A percentile compares a stretch with the other conserved stretches of the same genome.
phyloP scores from a whole-genome alignment of 345 rosid species.

The Euphorbia pulcherrima region DNA sequence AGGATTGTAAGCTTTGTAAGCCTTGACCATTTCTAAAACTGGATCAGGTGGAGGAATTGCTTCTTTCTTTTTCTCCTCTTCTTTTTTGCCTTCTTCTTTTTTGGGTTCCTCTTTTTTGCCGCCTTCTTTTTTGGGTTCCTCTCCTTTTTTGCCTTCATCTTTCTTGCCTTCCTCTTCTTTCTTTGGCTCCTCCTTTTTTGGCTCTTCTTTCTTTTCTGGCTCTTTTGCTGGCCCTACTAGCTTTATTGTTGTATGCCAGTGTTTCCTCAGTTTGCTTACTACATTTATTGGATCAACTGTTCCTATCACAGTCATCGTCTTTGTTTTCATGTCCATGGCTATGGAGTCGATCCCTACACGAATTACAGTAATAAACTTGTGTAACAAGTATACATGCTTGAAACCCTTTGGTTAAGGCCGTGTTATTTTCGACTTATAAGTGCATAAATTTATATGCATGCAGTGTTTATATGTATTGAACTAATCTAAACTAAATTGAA shows the following conservation, averaged over 20 bases:
- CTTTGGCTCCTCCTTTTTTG: constrained; percentile 62
- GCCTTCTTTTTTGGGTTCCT: constrained; percentile 35
- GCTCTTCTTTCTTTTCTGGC: constrained; percentile 68
- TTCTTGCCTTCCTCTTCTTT: constrained; percentile 49
- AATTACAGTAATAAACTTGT: too few species aligned
- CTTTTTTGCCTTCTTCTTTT: constrained; percentile 41
- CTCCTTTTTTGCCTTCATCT: constrained; percentile 59
- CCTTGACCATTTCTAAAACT: constrained; percentile 64
- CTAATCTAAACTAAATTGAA: too few species aligned
- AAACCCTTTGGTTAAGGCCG: too few species aligned
- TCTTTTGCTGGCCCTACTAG: constrained; percentile 81
- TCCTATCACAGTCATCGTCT: constrained; percentile 70
- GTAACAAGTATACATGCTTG: too few species aligned
- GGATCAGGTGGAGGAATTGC: constrained; percentile 48
- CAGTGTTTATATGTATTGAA: too few species aligned
- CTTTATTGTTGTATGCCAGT: constrained; percentile 65
- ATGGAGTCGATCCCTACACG: constrained; percentile 72
- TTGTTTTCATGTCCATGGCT: constrained; percentile 73
- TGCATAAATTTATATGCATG: too few species aligned
- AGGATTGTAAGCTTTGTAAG: constrained; percentile 84
- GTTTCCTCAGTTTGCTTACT: constrained; percentile 74
- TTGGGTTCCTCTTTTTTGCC: constrained; percentile 35
- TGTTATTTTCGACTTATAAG: too few species aligned
- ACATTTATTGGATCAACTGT: constrained; percentile 64
- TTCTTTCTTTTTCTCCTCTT: constrained; percentile 29